phyloP scores from a whole-genome alignment of 2,329 filamentous ascomycete genomes.

The Fusarium oxysporum region DNA sequence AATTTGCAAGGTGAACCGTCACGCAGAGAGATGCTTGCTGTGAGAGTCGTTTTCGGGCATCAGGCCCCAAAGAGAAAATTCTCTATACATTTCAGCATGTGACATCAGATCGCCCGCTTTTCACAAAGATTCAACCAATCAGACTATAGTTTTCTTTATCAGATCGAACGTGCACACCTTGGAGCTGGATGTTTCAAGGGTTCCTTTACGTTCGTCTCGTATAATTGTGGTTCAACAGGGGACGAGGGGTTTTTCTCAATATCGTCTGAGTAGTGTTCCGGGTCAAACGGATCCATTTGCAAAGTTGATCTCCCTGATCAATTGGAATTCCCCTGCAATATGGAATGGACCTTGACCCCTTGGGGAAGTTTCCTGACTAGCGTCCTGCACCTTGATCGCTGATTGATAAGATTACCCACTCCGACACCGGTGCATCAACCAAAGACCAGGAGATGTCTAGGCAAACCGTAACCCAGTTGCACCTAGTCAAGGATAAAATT shows the following conservation, averaged over 20 bases:
- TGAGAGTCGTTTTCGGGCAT: constrained; percentile 11
- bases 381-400: constrained; percentile 43
- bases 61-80: constrained; percentile 37
- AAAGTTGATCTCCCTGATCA: neutral
- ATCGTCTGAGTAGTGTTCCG: constrained; percentile 11
- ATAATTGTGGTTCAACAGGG: constrained; percentile 13
- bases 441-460: constrained; percentile 6
- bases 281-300: constrained; percentile 11
- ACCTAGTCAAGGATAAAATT: neutral
- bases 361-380: constrained; percentile 25
- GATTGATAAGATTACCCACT: constrained; percentile 47
- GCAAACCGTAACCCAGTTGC: neutral
- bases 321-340: constrained; percentile 18
- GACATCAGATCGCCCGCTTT: constrained; percentile 40
- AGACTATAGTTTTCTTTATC: constrained; percentile 26
- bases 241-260: constrained; percentile 3
- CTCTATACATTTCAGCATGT: constrained; percentile 43
- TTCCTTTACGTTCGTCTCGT: constrained; percentile 10
- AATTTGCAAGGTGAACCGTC: constrained; percentile 16
- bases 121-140: constrained; percentile 18
- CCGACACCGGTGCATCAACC: neutral
- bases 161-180: constrained; percentile 41
- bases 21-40: constrained; percentile 21
- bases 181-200: constrained; percentile 8
- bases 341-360: constrained; percentile 7